Base-by-base conservation (phyloP, 805 yeast genomes). In the Metschnikowia bowlesiae region DNA sequence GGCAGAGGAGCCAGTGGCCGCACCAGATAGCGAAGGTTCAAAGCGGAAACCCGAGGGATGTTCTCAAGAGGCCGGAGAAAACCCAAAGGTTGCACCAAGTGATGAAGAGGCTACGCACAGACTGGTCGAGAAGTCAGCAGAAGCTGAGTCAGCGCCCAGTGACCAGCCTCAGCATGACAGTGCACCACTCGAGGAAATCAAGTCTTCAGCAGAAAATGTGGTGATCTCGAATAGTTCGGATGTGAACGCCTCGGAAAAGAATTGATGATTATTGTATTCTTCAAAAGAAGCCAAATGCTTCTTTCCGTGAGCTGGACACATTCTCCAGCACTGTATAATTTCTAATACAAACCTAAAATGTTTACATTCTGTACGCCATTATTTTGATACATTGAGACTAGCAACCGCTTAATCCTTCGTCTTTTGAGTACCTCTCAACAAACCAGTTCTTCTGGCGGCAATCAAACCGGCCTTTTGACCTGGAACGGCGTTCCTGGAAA, bases 381-480 rank as follows among this genome's bases (percentile, higher is more conserved):
- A 54, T 56, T 54, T 46, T 53, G 50, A 48, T 54, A 54, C 54
- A 54, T 50, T 40, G 42, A 47, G 52, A 47, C 44, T 53, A 54
- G 56, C 58, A 54, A 46, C 41, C 50, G 57, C 49, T 60, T 70
- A 71, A 59, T 71, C 76, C 57, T 67, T 68, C 62, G 76, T 83
- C 84, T 89, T 90, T 82, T 91, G 97, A 73, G 98, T 89, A 90
- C 98, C 98, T 82, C 98, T 90, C 79, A 91, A 86, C 79, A 91
- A 87, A 92, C 99, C 99, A 71, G 98, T 92, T 87, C 99, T 90
- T 89, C 99, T 90, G 78, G 99, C 99, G 71, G 99, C 99, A 78
- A 92, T 94, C 76, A 92, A 89, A 92, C 99, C 99, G 76, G 95
- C 96, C 95, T 92, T 92, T 84, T 92, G 99, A 89, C 99, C 99